Evolutionary conservation across 129 eudicot species (phyloP).

Genomic region (Mikania micrantha): DNA sequence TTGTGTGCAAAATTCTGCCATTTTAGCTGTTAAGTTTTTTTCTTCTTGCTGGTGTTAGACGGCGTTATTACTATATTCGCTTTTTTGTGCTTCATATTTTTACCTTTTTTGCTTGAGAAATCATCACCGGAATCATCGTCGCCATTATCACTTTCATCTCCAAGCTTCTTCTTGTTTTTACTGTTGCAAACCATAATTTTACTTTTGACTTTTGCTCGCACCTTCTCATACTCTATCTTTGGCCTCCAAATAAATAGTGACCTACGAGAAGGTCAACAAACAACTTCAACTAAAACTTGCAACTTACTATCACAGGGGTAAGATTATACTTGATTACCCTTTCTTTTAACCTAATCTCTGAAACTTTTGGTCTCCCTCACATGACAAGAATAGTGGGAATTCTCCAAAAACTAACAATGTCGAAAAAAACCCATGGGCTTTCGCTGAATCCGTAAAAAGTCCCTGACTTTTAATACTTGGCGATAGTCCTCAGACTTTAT

Average conservation of each 20-base stretch:
- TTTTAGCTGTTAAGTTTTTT: slow-evolving; percentile 11
- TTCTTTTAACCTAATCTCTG: too few relatives aligned
- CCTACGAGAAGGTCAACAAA: slow-evolving; percentile 16
- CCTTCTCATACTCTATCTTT: slow-evolving; percentile 44
- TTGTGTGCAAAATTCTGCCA: too few relatives aligned
- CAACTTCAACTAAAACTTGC: background rate
- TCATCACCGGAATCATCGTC: slow-evolving; percentile 61
- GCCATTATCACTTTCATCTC: slow-evolving; percentile 47
- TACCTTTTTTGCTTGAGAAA: slow-evolving; percentile 34
- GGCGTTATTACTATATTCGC: slow-evolving; percentile 25
- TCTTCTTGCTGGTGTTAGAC: slow-evolving; percentile 31
- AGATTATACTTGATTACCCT: too few relatives aligned
- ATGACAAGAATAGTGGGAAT: too few relatives aligned
- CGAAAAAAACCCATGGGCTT: too few relatives aligned
- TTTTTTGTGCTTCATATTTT: slow-evolving; percentile 39
- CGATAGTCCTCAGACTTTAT: too few relatives aligned
- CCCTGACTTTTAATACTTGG: too few relatives aligned
- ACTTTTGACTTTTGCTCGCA: slow-evolving; percentile 43
- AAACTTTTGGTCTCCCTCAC: too few relatives aligned
- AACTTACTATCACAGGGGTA: background rate
- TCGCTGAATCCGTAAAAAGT: too few relatives aligned
- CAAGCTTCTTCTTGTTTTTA: slow-evolving; percentile 36
- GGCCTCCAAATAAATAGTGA: slow-evolving; percentile 92
- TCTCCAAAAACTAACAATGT: too few relatives aligned
- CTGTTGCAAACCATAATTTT: slow-evolving; percentile 54